Base-by-base conservation (phyloP, 352 stramenopile genomes). In the Phytophthora fragariaefolia region DNA sequence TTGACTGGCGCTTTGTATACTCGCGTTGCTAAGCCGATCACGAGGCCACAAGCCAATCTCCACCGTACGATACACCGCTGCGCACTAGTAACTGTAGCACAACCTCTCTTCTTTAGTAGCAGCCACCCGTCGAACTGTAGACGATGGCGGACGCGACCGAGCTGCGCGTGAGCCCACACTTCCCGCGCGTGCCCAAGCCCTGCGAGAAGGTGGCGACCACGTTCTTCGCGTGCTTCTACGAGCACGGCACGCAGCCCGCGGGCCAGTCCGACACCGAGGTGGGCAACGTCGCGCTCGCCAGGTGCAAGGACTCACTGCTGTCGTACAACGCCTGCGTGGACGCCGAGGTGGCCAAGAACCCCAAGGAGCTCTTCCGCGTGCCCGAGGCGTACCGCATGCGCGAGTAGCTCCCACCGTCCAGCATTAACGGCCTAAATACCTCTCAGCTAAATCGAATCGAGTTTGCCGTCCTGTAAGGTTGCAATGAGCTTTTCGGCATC, bases 221-320 rank as follows among this genome's bases (percentile, higher is more conserved):
- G 38, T 95, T 95, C 74, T 95, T 95, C 63, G 69, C 76, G 49
- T 95, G 87, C 64, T 90, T 95, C 52, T 91, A 95, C 73, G 76
- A 86, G 58, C 67, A 95, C 51, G 87, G 87, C 67, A 95, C 93
- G 71, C 83, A 91, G 66, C 71, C 73, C 2, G 67, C 77, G 52
- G 82, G 77, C 43, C 49, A 76, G 66, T 72, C 66, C 18, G 79
- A 91, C 67, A 63, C 84, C 8, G 80, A 91, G 32, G 74, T 89
- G 54, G 87, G 83, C 62, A 88, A 90, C 69, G 80, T 74, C 27
- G 87, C 82, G 48, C 74, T 95, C 51, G 63, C 65, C 27, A 71
- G 54, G 54, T 95, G 87, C 76, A 80, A 75, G 50, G 60, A 75
- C 55, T 72, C 73, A 4, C 46, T 93, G 49, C 65, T 82, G 45